Conservation (phyloP, 75 land plant species). For the Picea glauca region DNA sequence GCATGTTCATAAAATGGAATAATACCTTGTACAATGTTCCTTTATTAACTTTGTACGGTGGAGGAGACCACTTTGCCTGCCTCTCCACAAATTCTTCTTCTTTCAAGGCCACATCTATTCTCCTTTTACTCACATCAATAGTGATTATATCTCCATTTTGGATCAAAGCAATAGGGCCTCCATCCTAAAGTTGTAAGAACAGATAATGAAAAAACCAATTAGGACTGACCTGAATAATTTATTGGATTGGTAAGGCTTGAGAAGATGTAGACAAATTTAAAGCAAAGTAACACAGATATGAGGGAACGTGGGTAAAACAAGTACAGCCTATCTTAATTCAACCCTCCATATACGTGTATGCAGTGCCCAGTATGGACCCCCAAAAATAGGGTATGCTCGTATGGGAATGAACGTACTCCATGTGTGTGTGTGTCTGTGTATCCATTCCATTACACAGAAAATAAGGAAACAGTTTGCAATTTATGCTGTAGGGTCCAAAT, state of each 20-base stretch:
- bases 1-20: background rate
- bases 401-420: too few species aligned
- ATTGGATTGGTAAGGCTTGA: background rate
- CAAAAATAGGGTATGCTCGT: too few species aligned
- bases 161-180: constrained; percentile 90
- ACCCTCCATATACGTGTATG: too few species aligned
- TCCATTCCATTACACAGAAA: too few species aligned
- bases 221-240: background rate
- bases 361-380: too few species aligned
- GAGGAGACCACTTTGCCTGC: constrained; percentile 65
- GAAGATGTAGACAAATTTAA: background rate
- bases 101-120: constrained; percentile 65
- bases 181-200: constrained; percentile 50
- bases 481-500: too few species aligned
- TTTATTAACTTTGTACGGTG: constrained; percentile 66
- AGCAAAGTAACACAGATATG: too few species aligned
- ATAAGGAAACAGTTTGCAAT: too few species aligned
- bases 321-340: too few species aligned
- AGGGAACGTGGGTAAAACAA: too few species aligned
- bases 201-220: background rate
- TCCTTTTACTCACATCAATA: constrained; percentile 68
- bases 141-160: constrained; percentile 83
- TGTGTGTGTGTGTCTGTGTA: too few species aligned
- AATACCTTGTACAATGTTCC: constrained; percentile 88
- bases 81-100: constrained; percentile 63